phyloP scores from a whole-genome alignment of 345 rosid species.

The Trapa bicornis region DNA sequence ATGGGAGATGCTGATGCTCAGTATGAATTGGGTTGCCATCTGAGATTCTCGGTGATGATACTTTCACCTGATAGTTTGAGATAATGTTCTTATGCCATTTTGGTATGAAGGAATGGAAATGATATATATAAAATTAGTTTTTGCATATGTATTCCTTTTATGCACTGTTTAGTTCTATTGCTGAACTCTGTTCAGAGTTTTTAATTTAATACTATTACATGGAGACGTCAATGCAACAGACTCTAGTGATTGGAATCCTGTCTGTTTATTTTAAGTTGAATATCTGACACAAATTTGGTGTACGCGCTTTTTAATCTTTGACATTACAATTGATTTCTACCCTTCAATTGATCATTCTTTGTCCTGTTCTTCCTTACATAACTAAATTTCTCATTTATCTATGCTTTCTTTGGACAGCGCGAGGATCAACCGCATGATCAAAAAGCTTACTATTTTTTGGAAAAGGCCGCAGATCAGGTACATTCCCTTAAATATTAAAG shows the following conservation, averaged over 20 bases:
- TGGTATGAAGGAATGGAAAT: background rate
- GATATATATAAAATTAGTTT: background rate
- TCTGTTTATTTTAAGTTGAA: background rate
- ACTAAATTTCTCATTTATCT: background rate
- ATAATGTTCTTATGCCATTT: background rate
- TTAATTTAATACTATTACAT: background rate
- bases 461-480: constrained; percentile 94
- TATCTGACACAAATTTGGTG: background rate
- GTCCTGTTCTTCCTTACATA: background rate
- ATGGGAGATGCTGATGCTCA: constrained; percentile 94
- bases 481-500: constrained; percentile 5
- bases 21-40: constrained; percentile 66
- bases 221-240: background rate
- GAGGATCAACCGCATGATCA: constrained; percentile 73
- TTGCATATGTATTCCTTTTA: too few species aligned
- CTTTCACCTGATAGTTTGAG: background rate
- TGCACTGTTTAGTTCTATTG: background rate
- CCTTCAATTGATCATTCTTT: background rate
- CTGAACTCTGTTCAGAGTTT: background rate
- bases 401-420: constrained; percentile 28
- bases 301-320: background rate
- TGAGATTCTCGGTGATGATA: constrained; percentile 66
- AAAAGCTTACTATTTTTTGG: constrained; percentile 76
- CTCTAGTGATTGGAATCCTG: background rate
- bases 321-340: background rate